Evolutionary conservation across 129 eudicot genomes (phyloP), one percentile per base, ranked within the genome.

Genomic region (Apium graveolens): DNA sequence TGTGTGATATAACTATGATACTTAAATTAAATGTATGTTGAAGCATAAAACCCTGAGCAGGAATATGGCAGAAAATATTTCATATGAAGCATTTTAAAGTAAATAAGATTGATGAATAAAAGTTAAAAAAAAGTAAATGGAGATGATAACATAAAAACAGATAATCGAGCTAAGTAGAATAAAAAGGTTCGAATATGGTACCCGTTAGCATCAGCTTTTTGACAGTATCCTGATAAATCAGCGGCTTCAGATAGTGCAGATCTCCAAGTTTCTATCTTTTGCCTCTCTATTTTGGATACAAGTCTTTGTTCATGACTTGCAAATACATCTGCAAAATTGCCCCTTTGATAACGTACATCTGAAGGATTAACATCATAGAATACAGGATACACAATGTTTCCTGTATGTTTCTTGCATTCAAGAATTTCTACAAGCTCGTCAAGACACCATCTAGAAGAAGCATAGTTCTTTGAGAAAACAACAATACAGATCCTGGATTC

Each of bases 341-440:
- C 41, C 20, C 17, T 66, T 66, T 66, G 72, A 11, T 31, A 7
- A 66, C 72, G 72, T 31, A 31, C 72, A 31, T 66, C 39, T 5
- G 72, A 31, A 0, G 39, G 72, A 2, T 66, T 7, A 5, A 66
- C 72, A 66, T 66, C 2, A 31, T 29, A 66, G 5, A 66, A 66
- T 31, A 66, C 3, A 66, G 72, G 72, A 31, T 26, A 13, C 18
- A 66, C 72, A 27, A 31, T 27, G 14, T 66, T 27, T 13, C 9
- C 20, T 0, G 2, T 27, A 24, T 11, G 37, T 66, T 31, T 66
- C 10, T 31, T 66, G 39, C 41, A 66, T 27, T 11, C 41, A 66
- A 66, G 41, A 31, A 66, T 66, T 66, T 66, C 72, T 41, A 31
- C 11, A 66, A 66, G 72, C 41, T 66, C 72, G 41, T 66, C 72